Base-by-base conservation (phyloP, 2,329 filamentous ascomycete genomes). In the Colletotrichum falcatum region DNA sequence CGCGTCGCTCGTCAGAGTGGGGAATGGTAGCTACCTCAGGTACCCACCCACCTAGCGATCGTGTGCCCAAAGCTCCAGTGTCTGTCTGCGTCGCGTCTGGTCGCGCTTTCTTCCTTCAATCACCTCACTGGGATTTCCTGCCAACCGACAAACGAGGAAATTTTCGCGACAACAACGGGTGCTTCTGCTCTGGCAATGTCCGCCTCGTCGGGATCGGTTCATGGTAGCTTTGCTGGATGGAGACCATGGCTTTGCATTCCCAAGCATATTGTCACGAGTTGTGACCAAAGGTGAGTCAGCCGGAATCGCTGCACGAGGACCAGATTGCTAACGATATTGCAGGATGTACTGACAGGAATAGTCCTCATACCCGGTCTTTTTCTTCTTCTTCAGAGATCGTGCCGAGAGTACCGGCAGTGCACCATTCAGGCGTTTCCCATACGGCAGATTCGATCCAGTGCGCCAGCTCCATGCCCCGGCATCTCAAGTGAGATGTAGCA, bases 21-120 rank as follows among this genome's bases (percentile, higher is more conserved):
- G 18, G 26, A 46, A 30, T 8, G 39, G 14, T 16, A 39, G 35
- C 9, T 37, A 14, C 33, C 12, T 37, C n/a, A 39, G 37, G 14
- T 39, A 39, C 37, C 4, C 18, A 39, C 6, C 2, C 11, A 46
- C 1, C 9, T 46, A 23, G 26, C 16, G 23, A 46, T 18, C 26
- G 18, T 26, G 44, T 28, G 60, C 48, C 35, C 44, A 51, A 39
- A 30, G 23, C 30, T 37, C 44, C 20, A 39, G 30, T 12, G 12
- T 28, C 44, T 18, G 28, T 33, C 60, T 39, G 33, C 54, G 54
- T 56, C 60, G 60, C 60, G 60, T 62, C 59, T 42, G 60, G 35
- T 39, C 46, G 60, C 60, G 46, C 33, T 58, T 46, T 37, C 26
- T 58, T n/a, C 42, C 51, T 7, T 37, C 14, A 53, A 58, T 33